These are phyloP conservation scores for Paragyromitra xinjiangensis DNA, from an alignment of 495 filamentous ascomycete species.

Conservation along the genomic window DNA sequence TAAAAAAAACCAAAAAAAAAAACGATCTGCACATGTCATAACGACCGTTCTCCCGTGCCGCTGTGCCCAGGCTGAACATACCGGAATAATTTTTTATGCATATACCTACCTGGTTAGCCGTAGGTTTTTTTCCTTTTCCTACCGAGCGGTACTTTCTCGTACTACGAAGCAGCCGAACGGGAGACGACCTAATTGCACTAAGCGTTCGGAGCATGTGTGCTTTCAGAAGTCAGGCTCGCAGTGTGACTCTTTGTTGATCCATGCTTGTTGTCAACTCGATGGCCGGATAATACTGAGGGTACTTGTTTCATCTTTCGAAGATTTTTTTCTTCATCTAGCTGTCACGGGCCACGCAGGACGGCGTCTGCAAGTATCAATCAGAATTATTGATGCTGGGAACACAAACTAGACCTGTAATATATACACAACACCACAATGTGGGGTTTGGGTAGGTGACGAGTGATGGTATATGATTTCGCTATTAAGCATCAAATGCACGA, in stretches of 20 bases:
- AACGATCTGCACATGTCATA: not conserved
- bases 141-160: not conserved
- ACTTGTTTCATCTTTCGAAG: constrained; percentile 28
- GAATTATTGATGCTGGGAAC: not conserved
- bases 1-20: not conserved
- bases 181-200: not conserved
- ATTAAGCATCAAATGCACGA: constrained; percentile 17
- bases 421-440: not conserved
- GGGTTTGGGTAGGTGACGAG: constrained; percentile 24
- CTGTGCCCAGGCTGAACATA: not conserved
- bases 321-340: not conserved
- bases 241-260: constrained; percentile 1
- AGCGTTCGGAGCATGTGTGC: constrained; percentile 1
- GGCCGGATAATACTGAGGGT: constrained; percentile 33
- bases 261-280: constrained; percentile 7
- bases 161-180: constrained; percentile 9
- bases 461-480: constrained; percentile 46
- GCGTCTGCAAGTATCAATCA: not conserved
- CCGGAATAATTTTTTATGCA: not conserved
- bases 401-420: constrained; percentile 6
- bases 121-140: not conserved
- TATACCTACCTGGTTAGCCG: not conserved
- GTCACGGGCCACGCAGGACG: not conserved
- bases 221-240: not conserved
- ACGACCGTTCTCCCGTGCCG: constrained; percentile 3